These are phyloP conservation scores for Penicillium bialowiezense DNA, from an alignment of 495 filamentous ascomycete species.

Conservation along the genomic window DNA sequence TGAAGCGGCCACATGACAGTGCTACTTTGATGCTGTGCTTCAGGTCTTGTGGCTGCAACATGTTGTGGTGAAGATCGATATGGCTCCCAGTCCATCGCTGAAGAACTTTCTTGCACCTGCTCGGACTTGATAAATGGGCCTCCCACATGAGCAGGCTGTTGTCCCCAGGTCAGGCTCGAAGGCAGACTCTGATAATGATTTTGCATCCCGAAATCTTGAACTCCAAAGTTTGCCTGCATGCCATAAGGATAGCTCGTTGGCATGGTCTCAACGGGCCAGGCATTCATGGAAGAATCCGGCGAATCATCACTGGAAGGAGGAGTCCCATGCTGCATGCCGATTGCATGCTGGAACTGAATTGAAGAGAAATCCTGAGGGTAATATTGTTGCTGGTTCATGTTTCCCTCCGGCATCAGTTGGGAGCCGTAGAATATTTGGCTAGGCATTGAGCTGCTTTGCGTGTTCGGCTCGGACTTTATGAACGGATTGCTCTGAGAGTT, in stretches of 20 bases:
- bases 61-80: no score
- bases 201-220: background rate
- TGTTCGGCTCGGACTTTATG: conserved; percentile 11
- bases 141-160: no score
- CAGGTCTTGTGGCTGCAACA: no score
- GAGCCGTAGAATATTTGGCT: background rate
- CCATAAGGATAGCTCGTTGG: background rate
- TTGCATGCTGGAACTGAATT: background rate
- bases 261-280: background rate
- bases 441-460: background rate
- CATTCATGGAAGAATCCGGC: background rate
- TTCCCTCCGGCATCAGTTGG: background rate
- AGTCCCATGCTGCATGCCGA: background rate
- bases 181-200: no score
- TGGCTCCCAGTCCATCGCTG: no score
- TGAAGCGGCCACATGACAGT: no score
- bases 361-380: conserved; percentile 2
- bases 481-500: conserved; percentile 9
- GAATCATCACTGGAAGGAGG: background rate
- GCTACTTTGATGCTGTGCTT: no score
- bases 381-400: background rate
- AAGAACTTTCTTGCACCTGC: no score
- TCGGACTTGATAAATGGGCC: no score
- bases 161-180: background rate
- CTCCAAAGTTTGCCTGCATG: background rate